A percentile compares a stretch with the other conserved stretches of the same genome.
Conservation (phyloP, 768 basidiomycete species). For the Sistotremastrum suecicum region DNA sequence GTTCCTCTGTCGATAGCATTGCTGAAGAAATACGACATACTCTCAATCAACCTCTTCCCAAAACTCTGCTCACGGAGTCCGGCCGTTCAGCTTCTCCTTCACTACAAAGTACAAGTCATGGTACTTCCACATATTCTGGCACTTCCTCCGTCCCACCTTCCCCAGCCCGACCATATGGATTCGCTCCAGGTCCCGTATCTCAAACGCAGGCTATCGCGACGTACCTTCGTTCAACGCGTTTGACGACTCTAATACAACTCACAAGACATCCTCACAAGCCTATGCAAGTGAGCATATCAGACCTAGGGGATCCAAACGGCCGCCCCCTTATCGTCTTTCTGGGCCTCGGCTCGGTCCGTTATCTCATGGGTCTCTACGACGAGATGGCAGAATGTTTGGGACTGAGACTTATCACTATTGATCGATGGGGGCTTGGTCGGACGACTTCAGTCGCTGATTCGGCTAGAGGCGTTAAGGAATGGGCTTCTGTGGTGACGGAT, state of each 20-base stretch:
- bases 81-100: conserved; percentile 15
- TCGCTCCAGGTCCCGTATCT: conserved; percentile 19
- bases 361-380: conserved; percentile 90
- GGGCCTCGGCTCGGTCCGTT: conserved; percentile 86
- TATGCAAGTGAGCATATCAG: conserved; percentile 81
- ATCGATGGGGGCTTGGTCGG: conserved; percentile 90
- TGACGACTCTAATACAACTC: conserved; percentile 72
- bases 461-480: conserved; percentile 72
- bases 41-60: conserved; percentile 35
- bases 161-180: conserved; percentile 12
- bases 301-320: conserved; percentile 76
- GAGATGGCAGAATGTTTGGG: conserved; percentile 86
- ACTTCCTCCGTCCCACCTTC: conserved; percentile 25
- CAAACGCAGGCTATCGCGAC: conserved; percentile 65
- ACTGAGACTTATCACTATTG: conserved; percentile 84
- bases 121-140: conserved; percentile 36
- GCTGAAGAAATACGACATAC: conserved; percentile 70
- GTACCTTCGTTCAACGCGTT: conserved; percentile 73
- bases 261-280: conserved; percentile 72
- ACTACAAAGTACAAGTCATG: conserved; percentile 13
- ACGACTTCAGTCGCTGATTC: conserved; percentile 54
- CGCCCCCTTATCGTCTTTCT: conserved; percentile 85
- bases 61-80: conserved; percentile 20
- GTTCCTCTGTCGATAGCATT: conserved; percentile 82
- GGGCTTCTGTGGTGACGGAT: conserved; percentile 84